Conservation (phyloP, 805 yeast genomes). For the Metschnikowia koreensis region DNA sequence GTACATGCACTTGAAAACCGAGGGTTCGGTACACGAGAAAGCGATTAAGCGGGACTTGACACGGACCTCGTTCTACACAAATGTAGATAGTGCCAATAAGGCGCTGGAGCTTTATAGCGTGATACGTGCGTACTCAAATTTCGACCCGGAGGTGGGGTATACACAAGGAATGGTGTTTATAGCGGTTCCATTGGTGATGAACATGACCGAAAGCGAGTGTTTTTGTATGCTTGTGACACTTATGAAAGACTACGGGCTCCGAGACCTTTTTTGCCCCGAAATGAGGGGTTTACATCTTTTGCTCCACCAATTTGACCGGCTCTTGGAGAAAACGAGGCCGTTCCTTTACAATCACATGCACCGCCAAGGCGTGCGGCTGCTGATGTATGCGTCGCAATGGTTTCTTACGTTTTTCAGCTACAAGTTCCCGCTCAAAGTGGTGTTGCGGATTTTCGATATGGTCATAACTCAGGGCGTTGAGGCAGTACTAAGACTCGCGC, state of each 20-base stretch:
- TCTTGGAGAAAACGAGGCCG: conserved; percentile 77
- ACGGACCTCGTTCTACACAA: conserved; percentile 78
- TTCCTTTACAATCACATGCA: conserved; percentile 68
- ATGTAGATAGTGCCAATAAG: conserved; percentile 52
- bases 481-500: conserved; percentile 77
- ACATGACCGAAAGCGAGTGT: conserved; percentile 79
- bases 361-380: conserved; percentile 83
- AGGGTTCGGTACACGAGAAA: conserved; percentile 62
- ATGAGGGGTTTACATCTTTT: conserved; percentile 91
- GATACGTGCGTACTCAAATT: conserved; percentile 78
- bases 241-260: conserved; percentile 81
- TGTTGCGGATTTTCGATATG: conserved; percentile 81
- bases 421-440: conserved; percentile 88
- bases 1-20: conserved; percentile 49
- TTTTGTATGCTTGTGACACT: conserved; percentile 76
- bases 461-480: conserved; percentile 90
- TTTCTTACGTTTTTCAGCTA: conserved; percentile 92
- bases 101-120: conserved; percentile 67
- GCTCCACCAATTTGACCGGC: conserved; percentile 86
- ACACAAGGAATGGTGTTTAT: conserved; percentile 98
- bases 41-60: conserved; percentile 79
- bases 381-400: conserved; percentile 99
- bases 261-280: conserved; percentile 76
- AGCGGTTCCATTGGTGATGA: conserved; percentile 78
- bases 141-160: conserved; percentile 92